Evolutionary conservation across 1,284 basidiomycete genomes (phyloP).

Genomic region (Moesziomyces sp.): DNA sequence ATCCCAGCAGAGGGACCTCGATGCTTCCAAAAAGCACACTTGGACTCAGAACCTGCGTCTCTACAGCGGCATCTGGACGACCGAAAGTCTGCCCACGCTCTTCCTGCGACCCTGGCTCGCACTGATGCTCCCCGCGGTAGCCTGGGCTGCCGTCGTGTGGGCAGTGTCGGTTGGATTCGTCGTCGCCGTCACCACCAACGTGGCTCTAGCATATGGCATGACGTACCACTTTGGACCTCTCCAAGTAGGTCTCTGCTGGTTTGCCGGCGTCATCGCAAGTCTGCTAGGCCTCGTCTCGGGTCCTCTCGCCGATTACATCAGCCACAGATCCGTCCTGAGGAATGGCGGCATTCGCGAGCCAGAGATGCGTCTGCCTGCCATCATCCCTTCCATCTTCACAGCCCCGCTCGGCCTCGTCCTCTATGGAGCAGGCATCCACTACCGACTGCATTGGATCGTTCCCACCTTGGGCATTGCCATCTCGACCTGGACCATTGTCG

Average conservation of each 20-base stretch:
- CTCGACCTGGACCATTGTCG: slow-evolving; percentile 9
- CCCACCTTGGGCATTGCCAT: slow-evolving; percentile 22
- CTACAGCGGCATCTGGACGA: slow-evolving; percentile 10
- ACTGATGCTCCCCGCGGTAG: slow-evolving; percentile 20
- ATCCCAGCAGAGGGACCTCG: slow-evolving; percentile 7
- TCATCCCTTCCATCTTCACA: slow-evolving; percentile 11
- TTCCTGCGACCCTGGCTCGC: slow-evolving; percentile 13
- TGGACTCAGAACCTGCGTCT: slow-evolving; percentile 5
- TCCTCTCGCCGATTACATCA: slow-evolving; percentile 2
- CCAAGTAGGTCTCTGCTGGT: slow-evolving; percentile 10
- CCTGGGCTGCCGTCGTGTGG: slow-evolving; percentile 20
- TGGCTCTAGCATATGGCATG: slow-evolving; percentile 18
- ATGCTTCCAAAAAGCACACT: slow-evolving; percentile 7
- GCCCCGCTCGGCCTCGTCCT: slow-evolving; percentile 17
- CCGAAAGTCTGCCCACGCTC: slow-evolving; percentile 13
- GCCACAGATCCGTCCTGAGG: background rate
- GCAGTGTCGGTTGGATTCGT: slow-evolving; percentile 23
- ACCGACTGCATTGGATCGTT: slow-evolving; percentile 22
- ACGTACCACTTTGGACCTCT: slow-evolving; percentile 14
- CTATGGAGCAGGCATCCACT: slow-evolving; percentile 25
- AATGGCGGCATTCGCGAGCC: slow-evolving; percentile 29
- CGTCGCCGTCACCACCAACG: slow-evolving; percentile 24
- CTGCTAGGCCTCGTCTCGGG: slow-evolving; percentile 16
- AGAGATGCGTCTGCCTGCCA: slow-evolving; percentile 21
- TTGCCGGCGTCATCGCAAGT: slow-evolving; percentile 15